Evolutionary conservation across 2,329 filamentous ascomycete species (phyloP).

Genomic region (Hirsutella rhossiliensis): DNA sequence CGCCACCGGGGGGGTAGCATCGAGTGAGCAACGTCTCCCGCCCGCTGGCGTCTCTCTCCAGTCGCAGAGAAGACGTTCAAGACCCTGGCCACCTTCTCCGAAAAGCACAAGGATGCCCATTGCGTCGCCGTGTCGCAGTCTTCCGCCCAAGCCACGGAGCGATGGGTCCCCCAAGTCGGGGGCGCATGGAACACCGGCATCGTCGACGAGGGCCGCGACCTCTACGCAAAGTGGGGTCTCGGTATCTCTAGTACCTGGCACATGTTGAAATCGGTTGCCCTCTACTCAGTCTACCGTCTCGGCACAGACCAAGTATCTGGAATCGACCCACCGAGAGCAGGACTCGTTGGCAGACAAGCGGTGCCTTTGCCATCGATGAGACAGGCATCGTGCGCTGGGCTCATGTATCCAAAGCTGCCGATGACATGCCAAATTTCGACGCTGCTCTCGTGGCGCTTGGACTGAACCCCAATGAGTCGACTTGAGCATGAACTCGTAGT

Average conservation of each 20-base stretch:
- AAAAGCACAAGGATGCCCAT: slow-evolving; percentile 33
- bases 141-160: slow-evolving; percentile 36
- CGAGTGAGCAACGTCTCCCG: neutral
- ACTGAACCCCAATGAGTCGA: neutral
- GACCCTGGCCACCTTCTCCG: slow-evolving; percentile 37
- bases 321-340: slow-evolving; percentile 54
- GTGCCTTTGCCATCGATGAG: slow-evolving; percentile 41
- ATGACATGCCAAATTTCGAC: slow-evolving; percentile 18
- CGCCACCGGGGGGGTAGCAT: neutral
- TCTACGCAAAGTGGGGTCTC: slow-evolving; percentile 56
- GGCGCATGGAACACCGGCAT: slow-evolving; percentile 46
- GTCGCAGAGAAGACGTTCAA: slow-evolving; percentile 59
- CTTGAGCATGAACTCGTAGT: no score
- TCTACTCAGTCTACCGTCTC: slow-evolving; percentile 46
- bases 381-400: slow-evolving; percentile 18
- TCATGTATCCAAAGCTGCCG: slow-evolving; percentile 16
- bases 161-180: slow-evolving; percentile 43
- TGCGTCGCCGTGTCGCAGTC: slow-evolving; percentile 62
- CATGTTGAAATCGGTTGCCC: slow-evolving; percentile 43
- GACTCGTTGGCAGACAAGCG: slow-evolving; percentile 55
- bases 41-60: slow-evolving; percentile 17
- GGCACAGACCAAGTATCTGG: slow-evolving; percentile 52
- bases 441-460: slow-evolving; percentile 15
- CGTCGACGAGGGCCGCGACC: slow-evolving; percentile 44
- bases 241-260: slow-evolving; percentile 50